Percentiles rank a stretch among this genome's conserved stretches.
Evolutionary conservation across 805 yeast species (phyloP).

Genomic region (Candida caryicola): DNA sequence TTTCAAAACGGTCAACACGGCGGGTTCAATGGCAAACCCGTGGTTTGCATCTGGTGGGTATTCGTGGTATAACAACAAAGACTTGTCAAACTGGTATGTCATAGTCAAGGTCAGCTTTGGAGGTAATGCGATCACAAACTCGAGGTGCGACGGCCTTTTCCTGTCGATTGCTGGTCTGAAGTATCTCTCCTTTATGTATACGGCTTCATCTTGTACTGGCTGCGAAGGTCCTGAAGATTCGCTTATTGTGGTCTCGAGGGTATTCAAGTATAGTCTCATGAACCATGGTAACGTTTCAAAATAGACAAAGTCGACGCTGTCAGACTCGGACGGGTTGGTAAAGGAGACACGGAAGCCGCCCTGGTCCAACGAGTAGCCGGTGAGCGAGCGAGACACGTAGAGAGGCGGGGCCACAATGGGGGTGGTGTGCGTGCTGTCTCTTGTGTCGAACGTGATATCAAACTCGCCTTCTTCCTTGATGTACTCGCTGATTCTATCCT

Average conservation of each 20-base stretch:
- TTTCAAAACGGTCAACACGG: slow-evolving; percentile 59
- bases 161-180: slow-evolving; percentile 82
- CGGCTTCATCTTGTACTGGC: slow-evolving; percentile 18
- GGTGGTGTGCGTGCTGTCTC: slow-evolving; percentile 43
- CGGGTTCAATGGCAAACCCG: slow-evolving; percentile 93
- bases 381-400: slow-evolving; percentile 75
- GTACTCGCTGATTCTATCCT: slow-evolving; percentile 10
- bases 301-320: slow-evolving; percentile 52
- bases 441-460: slow-evolving; percentile 43
- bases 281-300: slow-evolving; percentile 92
- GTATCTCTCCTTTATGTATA: slow-evolving; percentile 49
- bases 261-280: slow-evolving; percentile 76
- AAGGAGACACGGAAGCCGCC: slow-evolving; percentile 86
- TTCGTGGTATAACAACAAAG: slow-evolving; percentile 78
- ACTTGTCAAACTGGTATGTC: slow-evolving; percentile 81
- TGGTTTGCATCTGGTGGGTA: slow-evolving; percentile 99
- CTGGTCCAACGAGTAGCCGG: slow-evolving; percentile 87
- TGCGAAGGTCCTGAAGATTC: slow-evolving; percentile 17
- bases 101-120: slow-evolving; percentile 57
- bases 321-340: slow-evolving; percentile 54
- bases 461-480: slow-evolving; percentile 19
- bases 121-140: slow-evolving; percentile 64
- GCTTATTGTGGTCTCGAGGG: slow-evolving; percentile 45
- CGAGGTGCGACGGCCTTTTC: slow-evolving; percentile 77
- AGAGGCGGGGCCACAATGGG: slow-evolving; percentile 56